phyloP scores from a whole-genome alignment of 73 alveolate species.

The Symbiodinium pilosum region DNA sequence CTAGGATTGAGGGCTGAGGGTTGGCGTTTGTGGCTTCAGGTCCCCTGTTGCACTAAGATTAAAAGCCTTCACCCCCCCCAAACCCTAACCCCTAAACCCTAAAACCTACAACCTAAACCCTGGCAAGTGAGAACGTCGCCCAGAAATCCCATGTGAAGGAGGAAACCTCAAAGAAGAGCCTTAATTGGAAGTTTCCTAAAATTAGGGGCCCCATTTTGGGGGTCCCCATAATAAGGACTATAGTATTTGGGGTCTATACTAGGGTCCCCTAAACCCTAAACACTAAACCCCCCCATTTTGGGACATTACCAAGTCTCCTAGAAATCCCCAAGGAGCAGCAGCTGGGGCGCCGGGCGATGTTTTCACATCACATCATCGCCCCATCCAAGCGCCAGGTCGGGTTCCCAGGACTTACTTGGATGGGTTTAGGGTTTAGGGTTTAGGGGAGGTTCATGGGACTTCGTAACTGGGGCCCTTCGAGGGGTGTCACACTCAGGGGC shows the following conservation, averaged over 20 bases:
- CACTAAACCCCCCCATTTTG: too few relatives aligned
- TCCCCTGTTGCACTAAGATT: neutral
- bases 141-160: too few relatives aligned
- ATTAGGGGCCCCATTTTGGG: too few relatives aligned
- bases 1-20: neutral
- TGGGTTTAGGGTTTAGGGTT: neutral
- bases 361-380: constrained; percentile 92
- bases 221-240: too few relatives aligned
- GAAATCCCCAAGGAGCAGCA: neutral
- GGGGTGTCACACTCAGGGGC: neutral
- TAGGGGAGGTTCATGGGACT: neutral
- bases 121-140: too few relatives aligned
- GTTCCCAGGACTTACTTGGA: neutral
- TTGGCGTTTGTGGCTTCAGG: neutral
- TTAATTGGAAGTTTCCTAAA: too few relatives aligned
- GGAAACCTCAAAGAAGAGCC: too few relatives aligned
- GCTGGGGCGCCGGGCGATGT: constrained; percentile 81
- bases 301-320: too few relatives aligned
- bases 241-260: too few relatives aligned
- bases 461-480: neutral
- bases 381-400: constrained; percentile 53
- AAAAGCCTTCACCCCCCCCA: neutral
- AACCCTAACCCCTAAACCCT: neutral
- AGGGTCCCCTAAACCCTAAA: too few relatives aligned
- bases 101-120: neutral